phyloP scores from a whole-genome alignment of 2,329 filamentous ascomycete species.

The Diaporthe humulicola region DNA sequence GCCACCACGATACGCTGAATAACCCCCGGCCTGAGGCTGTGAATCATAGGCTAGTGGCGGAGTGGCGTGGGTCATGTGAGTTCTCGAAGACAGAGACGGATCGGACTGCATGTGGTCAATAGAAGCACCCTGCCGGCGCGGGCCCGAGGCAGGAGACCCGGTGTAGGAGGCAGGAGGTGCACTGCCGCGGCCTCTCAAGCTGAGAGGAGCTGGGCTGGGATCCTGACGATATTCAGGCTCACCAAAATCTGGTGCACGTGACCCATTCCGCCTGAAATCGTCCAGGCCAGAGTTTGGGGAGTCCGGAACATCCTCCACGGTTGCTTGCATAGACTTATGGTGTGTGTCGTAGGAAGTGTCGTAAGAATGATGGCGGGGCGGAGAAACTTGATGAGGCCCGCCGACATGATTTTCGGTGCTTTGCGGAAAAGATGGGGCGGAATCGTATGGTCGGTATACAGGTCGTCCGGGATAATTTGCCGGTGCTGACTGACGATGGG shows the following conservation, averaged over 20 bases:
- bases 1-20: conserved; percentile 47
- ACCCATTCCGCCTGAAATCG: conserved; percentile 45
- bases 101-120: conserved; percentile 47
- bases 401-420: conserved; percentile 50
- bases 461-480: conserved; percentile 66
- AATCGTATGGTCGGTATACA: conserved; percentile 65
- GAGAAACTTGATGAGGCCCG: conserved; percentile 49
- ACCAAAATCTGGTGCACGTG: conserved; percentile 44
- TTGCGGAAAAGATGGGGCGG: conserved; percentile 54
- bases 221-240: conserved; percentile 54
- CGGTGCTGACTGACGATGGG: conserved; percentile 64
- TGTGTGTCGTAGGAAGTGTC: conserved; percentile 62
- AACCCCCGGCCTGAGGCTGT: conserved; percentile 48
- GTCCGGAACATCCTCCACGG: conserved; percentile 74
- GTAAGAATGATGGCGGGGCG: conserved; percentile 64
- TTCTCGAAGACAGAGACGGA: conserved; percentile 37
- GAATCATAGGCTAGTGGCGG: conserved; percentile 44
- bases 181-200: conserved; percentile 54
- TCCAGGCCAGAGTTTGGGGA: conserved; percentile 53
- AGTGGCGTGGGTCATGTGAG: conserved; percentile 19
- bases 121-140: conserved; percentile 47
- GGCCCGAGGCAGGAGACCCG: conserved; percentile 36
- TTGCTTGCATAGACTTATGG: conserved; percentile 69
- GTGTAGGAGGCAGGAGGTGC: conserved; percentile 47
- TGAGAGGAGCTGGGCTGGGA: conserved; percentile 60